A percentile compares a stretch with the other conserved stretches of the same genome.
phyloP scores from a whole-genome alignment of 2,329 filamentous ascomycete species.

The Aaosphaeria arxii region DNA sequence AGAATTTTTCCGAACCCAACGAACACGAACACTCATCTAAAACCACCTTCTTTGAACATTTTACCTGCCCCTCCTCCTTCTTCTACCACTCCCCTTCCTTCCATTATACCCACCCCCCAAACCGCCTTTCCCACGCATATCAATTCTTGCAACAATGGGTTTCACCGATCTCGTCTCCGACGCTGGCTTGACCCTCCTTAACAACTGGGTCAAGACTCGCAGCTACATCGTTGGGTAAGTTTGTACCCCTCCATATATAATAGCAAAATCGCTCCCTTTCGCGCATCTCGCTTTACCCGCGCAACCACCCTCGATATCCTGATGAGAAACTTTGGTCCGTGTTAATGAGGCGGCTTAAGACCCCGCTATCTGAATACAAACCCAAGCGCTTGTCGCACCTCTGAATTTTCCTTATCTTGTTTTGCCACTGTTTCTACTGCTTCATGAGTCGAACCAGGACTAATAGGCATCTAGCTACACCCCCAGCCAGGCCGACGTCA shows the following conservation, averaged over 20 bases:
- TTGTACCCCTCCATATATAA: slow-evolving; percentile 24
- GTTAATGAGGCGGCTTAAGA: slow-evolving; percentile 95
- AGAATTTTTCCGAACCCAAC: background rate
- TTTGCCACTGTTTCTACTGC: slow-evolving; percentile 8
- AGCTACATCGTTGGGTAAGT: slow-evolving; percentile 84
- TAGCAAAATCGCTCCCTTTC: slow-evolving; percentile 7
- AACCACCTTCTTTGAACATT: background rate
- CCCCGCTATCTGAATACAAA: slow-evolving; percentile 76
- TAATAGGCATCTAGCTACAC: slow-evolving; percentile 48
- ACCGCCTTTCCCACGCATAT: too few species aligned
- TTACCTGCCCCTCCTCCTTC: background rate
- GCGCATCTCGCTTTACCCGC: slow-evolving; percentile 9
- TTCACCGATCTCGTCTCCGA: slow-evolving; percentile 67
- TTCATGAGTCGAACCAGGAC: slow-evolving; percentile 13
- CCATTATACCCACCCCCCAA: too few species aligned
- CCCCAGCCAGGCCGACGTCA: slow-evolving; percentile 93
- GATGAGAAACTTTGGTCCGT: slow-evolving; percentile 94
- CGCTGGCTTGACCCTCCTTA: slow-evolving; percentile 65
- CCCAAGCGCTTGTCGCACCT: slow-evolving; percentile 74
- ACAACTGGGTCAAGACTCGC: slow-evolving; percentile 70
- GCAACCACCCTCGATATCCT: slow-evolving; percentile 40
- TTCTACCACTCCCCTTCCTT: too few species aligned
- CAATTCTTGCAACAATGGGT: slow-evolving; percentile 54
- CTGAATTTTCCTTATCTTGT: slow-evolving; percentile 69
- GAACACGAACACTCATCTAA: background rate